phyloP scores from a whole-genome alignment of 1,139 yeast genomes.

The Sugiyamaella pinicola region DNA sequence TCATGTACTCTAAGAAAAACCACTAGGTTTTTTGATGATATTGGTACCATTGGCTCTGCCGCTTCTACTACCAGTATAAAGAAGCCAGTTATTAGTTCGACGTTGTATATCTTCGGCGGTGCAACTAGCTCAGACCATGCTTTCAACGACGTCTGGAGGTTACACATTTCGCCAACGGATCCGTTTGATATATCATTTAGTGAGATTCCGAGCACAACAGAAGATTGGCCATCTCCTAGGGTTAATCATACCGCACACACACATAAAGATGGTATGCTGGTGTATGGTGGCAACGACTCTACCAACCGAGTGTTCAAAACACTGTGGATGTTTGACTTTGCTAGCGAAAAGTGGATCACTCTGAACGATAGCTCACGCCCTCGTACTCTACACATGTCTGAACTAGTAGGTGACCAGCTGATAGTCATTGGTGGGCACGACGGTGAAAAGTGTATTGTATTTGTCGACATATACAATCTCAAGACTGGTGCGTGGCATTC shows the following conservation, averaged over 20 bases:
- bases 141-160: constrained; percentile 33
- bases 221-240: constrained; percentile 34
- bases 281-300: constrained; percentile 31
- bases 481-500: constrained; percentile 29
- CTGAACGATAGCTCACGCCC: constrained; percentile 21
- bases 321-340: constrained; percentile 31
- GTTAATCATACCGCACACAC: constrained; percentile 33
- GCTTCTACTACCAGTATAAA: constrained; percentile 2
- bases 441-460: constrained; percentile 27
- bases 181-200: constrained; percentile 21
- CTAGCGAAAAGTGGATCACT: constrained; percentile 26
- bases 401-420: constrained; percentile 28
- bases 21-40: constrained; percentile 3
- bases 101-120: constrained; percentile 35
- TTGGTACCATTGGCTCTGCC: constrained; percentile 3
- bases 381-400: constrained; percentile 30
- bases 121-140: constrained; percentile 21
- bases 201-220: constrained; percentile 30
- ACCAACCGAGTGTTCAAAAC: constrained; percentile 28
- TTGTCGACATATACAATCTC: constrained; percentile 27
- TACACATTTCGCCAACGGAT: constrained; percentile 22
- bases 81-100: background rate
- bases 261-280: constrained; percentile 27
- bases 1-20: constrained; percentile 22
- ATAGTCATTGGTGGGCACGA: constrained; percentile 34